These are phyloP conservation scores for Blastobotrys chiropterorum DNA, from an alignment of 805 yeast genomes.

Conservation along the genomic window DNA sequence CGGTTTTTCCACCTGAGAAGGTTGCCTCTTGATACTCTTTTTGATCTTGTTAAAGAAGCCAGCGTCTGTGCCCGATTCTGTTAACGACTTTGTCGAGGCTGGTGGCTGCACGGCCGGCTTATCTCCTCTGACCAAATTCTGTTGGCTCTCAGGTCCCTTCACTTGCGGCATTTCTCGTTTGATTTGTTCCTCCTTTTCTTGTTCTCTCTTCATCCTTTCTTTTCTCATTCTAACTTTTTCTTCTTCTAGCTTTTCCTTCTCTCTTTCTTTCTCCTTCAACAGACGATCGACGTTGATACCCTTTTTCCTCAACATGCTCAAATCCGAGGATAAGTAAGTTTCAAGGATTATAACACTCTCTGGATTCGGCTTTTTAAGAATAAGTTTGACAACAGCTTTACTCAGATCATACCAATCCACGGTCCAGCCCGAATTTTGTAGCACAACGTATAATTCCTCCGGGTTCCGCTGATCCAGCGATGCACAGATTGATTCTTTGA, in stretches of 20 bases:
- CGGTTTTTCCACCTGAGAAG: background rate
- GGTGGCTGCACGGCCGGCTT: too few species aligned
- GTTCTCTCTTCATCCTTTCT: constrained; percentile 1
- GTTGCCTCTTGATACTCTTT: constrained; percentile 2
- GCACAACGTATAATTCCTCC: constrained; percentile 1
- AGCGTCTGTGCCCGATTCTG: background rate
- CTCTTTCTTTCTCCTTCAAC: constrained; percentile 21
- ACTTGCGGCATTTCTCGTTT: background rate
- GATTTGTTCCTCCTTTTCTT: background rate
- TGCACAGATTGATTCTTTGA: constrained; percentile 19
- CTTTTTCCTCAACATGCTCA: constrained; percentile 29
- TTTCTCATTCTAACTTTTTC: constrained; percentile 10
- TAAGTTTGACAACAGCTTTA: constrained; percentile 25
- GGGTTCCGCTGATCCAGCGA: constrained; percentile 11
- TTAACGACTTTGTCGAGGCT: background rate
- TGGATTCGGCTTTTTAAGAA: constrained; percentile 30
- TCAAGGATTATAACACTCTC: constrained; percentile 35
- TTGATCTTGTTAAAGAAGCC: background rate
- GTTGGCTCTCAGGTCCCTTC: too few species aligned
- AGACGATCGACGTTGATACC: constrained; percentile 35
- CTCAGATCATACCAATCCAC: constrained; percentile 35
- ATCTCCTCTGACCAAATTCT: too few species aligned
- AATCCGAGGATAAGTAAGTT: constrained; percentile 28
- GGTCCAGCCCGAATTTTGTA: constrained; percentile 11
- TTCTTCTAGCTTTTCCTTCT: constrained; percentile 14